These are phyloP conservation scores for Spathaspora hagerdaliae DNA, from an alignment of 805 yeast genomes.

Conservation along the genomic window DNA sequence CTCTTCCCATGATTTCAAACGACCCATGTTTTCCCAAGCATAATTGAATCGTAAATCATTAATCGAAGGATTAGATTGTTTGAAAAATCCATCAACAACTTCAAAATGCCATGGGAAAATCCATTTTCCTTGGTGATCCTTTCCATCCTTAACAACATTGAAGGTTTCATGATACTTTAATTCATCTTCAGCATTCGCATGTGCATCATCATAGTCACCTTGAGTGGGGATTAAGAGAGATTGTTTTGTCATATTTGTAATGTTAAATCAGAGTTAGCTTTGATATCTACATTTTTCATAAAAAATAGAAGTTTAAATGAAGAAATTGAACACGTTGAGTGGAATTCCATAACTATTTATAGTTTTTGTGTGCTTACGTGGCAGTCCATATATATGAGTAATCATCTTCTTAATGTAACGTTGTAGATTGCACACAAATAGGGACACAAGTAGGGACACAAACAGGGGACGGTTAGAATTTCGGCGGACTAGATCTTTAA, in stretches of 20 bases:
- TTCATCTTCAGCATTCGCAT: slow-evolving; percentile 18
- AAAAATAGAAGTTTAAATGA: too few relatives aligned
- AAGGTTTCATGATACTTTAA: slow-evolving; percentile 9
- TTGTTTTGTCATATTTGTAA: slow-evolving; percentile 9
- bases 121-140: slow-evolving; percentile 16
- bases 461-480: too few relatives aligned
- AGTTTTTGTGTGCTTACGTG: too few relatives aligned
- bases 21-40: slow-evolving; percentile 41
- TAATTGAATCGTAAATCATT: slow-evolving; percentile 47
- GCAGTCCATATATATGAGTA: too few relatives aligned
- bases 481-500: too few relatives aligned
- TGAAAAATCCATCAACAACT: slow-evolving; percentile 47
- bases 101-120: slow-evolving; percentile 45
- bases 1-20: slow-evolving; percentile 37
- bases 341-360: too few relatives aligned
- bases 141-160: slow-evolving; percentile 9
- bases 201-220: slow-evolving; percentile 30
- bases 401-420: too few relatives aligned
- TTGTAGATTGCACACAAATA: too few relatives aligned
- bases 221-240: slow-evolving; percentile 28
- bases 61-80: slow-evolving; percentile 41
- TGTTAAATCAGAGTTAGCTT: too few relatives aligned
- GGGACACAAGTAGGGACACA: too few relatives aligned
- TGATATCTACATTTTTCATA: too few relatives aligned
- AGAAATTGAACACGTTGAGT: too few relatives aligned